Evolutionary conservation across 2,329 filamentous ascomycete species (phyloP), one percentile per base, ranked within the genome.

Genomic region (Ophiostoma novo-ulmi): DNA sequence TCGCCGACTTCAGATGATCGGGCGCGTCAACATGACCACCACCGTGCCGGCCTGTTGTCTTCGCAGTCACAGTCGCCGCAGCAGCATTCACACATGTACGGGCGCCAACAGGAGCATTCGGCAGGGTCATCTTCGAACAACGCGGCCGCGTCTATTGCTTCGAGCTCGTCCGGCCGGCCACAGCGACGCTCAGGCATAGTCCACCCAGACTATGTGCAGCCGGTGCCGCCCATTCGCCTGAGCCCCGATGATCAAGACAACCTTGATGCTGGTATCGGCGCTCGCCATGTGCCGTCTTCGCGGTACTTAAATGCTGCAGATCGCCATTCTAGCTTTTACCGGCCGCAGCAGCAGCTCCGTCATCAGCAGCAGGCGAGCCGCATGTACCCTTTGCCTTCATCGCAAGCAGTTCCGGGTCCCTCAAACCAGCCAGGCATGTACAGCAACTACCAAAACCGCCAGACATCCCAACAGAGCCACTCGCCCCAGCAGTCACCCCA

Each of bases 401-500:
- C 61, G 7, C 61, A 64, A 36, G 6, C 31, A 58, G 31, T 6
- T 13, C 31, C n/a, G 13, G 10, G 11, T 11, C 26, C 31, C 1
- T 20, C 61, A 38, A 38, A 20, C 61, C 61, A 64, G 35, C 61
- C 61, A 14, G n/a, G 31, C 11, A n/a, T 64, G 61, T 64, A 64
- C 35, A 38, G 31, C 35, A 20, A 2, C 14, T 64, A 36, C 17
- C 10, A 13, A 11, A 10, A n/a, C 11, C 61, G 61, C 31, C 61
- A 31, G 31, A 17, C 31, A 11, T 26, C 52, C 22, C 52, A 26
- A 17, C 52, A 58, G 22, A 58, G 52, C 52, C 52, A 58, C n/a
- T 58, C 52, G 22, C 52, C 52, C n/a, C 52, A 58, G 52, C 52
- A 58, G n/a, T 58, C 52, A 13, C 52, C 52, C n/a, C 52, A 58